Percentiles rank a stretch among this genome's conserved stretches.
Evolutionary conservation across 257 asterid species (phyloP).

Genomic region (Solanum commersonii): DNA sequence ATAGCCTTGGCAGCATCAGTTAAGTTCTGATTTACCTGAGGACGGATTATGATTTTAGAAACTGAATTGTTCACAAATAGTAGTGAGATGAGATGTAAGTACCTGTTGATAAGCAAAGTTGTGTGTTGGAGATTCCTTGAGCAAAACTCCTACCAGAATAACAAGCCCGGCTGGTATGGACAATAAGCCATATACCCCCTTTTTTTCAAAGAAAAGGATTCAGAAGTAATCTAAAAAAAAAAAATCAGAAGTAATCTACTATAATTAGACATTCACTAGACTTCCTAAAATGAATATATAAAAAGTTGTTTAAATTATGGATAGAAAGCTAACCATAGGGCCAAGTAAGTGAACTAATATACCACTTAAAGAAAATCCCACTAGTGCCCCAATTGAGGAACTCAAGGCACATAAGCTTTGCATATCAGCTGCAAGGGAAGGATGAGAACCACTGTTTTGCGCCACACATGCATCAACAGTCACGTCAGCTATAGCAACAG

Average conservation of each 20-base stretch:
- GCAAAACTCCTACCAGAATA: slow-evolving; percentile 57
- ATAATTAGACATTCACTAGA: neutral
- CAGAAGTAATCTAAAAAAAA: neutral
- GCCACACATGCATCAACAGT: slow-evolving; percentile 97
- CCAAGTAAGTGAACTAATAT: slow-evolving; percentile 78
- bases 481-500: slow-evolving; percentile 96
- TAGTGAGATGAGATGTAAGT: neutral
- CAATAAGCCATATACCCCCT: slow-evolving; percentile 93
- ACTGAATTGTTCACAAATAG: neutral
- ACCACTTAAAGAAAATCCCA: slow-evolving; percentile 83
- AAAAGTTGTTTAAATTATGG: neutral
- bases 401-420: slow-evolving; percentile 92
- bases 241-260: neutral
- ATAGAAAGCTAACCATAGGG: slow-evolving; percentile 52
- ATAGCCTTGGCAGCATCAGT: slow-evolving; percentile 64
- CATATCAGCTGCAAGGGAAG: slow-evolving; percentile 84
- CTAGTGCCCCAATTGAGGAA: slow-evolving; percentile 71
- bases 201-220: slow-evolving; percentile 4
- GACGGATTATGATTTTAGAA: slow-evolving; percentile 12
- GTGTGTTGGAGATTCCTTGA: slow-evolving; percentile 51
- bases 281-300: neutral
- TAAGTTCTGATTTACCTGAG: slow-evolving; percentile 68
- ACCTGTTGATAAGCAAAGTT: slow-evolving; percentile 57
- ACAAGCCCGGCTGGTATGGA: slow-evolving; percentile 74
- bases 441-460: slow-evolving; percentile 68